Base-by-base conservation (phyloP, 805 yeast genomes). In the Candida maesae region DNA sequence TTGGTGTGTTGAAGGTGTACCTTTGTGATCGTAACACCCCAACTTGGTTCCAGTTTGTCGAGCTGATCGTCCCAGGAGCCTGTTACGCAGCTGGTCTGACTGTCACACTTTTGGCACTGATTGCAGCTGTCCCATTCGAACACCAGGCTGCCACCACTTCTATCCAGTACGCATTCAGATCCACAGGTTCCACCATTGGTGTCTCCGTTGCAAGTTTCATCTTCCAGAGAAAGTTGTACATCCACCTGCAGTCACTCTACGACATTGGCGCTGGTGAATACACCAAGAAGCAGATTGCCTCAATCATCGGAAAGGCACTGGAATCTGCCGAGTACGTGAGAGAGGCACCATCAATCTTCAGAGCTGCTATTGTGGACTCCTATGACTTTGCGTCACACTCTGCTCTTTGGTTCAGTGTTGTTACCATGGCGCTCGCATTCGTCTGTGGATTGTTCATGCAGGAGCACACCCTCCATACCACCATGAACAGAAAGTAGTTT, bases 131-230 rank as follows among this genome's bases (percentile, higher is more conserved):
- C 2, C 80, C 84, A 9, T 61, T 68, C 17, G 71, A 74, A 38
- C 74, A 71, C 54, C 95, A 87, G 61, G 95, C 96, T 1, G 74
- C 88, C 16, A 83, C 91, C 3, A 89, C 96, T 0, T 85, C 95
- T 0, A 84, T 90, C 43, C 95, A 87, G 56, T 89, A 90, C 59
- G 89, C 90, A 0, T 87, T 84, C 67, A 72, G 95, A 55, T 81
- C 91, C 9, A 81, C 89, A 1, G 95, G 95, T 0, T 82, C 91
- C n/a, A 84, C 93, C 0, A 62, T 86, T 36, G 95, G 95, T 28
- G 89, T 87, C 13, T 68, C 90, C 1, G 51, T 80, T 11, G 80
- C 85, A 0, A 73, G 84, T 16, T 80, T 88, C 3, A 66, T 82
- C 20, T 84, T 83, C 65, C 84, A 78, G 53, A 67, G 67, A 36